Evolutionary conservation across 371 early-diverging fungal genomes (phyloP).

Genomic region (Mortierella sp.): DNA sequence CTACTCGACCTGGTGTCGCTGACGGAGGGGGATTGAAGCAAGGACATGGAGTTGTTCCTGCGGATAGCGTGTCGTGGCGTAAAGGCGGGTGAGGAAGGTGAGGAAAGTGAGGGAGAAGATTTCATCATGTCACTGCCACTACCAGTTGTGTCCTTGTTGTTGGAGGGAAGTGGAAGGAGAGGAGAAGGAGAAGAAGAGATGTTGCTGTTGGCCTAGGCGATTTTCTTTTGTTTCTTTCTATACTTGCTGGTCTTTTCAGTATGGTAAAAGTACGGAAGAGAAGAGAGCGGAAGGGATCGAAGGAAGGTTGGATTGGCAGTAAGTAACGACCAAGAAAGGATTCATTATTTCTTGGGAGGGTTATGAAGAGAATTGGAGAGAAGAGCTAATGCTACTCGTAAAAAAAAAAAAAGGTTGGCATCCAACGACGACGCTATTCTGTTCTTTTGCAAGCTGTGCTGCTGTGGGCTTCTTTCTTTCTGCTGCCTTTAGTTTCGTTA

Average conservation of each 20-base stretch:
- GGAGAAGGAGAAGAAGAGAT: not conserved
- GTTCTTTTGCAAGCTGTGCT: not conserved
- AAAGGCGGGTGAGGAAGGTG: constrained; percentile 18
- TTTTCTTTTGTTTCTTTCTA: not conserved
- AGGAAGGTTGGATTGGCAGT: constrained; percentile 12
- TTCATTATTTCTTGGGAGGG: constrained; percentile 32
- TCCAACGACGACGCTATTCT: not conserved
- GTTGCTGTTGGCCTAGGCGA: not conserved
- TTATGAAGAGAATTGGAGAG: not conserved
- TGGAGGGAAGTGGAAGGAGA: not conserved
- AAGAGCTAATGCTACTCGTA: not conserved
- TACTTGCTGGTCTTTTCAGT: constrained; percentile 1
- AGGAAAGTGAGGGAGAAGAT: constrained; percentile 2
- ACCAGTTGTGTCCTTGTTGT: not conserved
- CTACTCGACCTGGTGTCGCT: not conserved
- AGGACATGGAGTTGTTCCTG: constrained; percentile 37
- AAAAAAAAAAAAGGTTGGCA: not conserved
- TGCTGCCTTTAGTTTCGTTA: not conserved
- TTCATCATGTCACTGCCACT: not conserved
- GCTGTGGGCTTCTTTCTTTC: not conserved
- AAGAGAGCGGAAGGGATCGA: constrained; percentile 20
- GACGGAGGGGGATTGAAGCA: constrained; percentile 26
- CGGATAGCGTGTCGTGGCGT: constrained; percentile 21
- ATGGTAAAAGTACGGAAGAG: constrained; percentile 8
- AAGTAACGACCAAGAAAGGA: constrained; percentile 28